A percentile compares a stretch with the other conserved stretches of the same genome.
These are phyloP conservation scores for Penicillium sp. DNA, from an alignment of 2,329 filamentous ascomycete species.

Conservation along the genomic window DNA sequence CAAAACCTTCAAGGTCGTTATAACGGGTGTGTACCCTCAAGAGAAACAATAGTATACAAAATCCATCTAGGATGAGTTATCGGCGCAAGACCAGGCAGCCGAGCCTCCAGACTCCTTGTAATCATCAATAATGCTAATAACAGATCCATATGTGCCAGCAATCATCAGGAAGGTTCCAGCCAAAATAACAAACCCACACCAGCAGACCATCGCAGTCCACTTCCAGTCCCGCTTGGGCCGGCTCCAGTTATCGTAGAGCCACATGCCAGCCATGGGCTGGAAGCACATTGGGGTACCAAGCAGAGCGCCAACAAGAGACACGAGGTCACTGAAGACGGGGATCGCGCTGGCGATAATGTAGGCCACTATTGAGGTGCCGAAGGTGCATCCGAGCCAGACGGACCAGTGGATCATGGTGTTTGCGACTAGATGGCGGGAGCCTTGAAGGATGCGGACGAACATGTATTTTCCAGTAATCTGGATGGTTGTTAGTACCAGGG, in stretches of 20 bases:
- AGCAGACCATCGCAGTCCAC: constrained; percentile 22
- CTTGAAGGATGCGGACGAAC: constrained; percentile 23
- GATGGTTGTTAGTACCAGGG: neutral
- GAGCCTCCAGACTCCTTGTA: constrained; percentile 39
- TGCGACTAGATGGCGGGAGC: constrained; percentile 19
- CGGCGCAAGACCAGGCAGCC: constrained; percentile 44
- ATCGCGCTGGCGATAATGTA: constrained; percentile 30
- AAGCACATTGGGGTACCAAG: constrained; percentile 24
- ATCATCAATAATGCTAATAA: constrained; percentile 41
- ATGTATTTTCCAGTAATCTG: constrained; percentile 24
- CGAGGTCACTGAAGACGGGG: constrained; percentile 25
- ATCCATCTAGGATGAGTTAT: constrained; percentile 37
- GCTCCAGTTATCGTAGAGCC: constrained; percentile 46
- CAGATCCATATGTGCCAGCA: constrained; percentile 47
- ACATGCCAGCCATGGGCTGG: constrained; percentile 43
- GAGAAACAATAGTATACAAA: neutral
- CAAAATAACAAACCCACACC: constrained; percentile 36
- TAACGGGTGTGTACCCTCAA: neutral
- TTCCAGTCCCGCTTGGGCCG: constrained; percentile 13
- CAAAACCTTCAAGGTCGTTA: neutral
- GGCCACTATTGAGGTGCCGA: constrained; percentile 17
- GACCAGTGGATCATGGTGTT: constrained; percentile 26
- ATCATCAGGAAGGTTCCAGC: constrained; percentile 45
- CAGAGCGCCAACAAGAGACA: constrained; percentile 27
- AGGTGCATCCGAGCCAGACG: constrained; percentile 25